Conservation (phyloP, 805 yeast genomes). For the Blastobotrys terrestris region DNA sequence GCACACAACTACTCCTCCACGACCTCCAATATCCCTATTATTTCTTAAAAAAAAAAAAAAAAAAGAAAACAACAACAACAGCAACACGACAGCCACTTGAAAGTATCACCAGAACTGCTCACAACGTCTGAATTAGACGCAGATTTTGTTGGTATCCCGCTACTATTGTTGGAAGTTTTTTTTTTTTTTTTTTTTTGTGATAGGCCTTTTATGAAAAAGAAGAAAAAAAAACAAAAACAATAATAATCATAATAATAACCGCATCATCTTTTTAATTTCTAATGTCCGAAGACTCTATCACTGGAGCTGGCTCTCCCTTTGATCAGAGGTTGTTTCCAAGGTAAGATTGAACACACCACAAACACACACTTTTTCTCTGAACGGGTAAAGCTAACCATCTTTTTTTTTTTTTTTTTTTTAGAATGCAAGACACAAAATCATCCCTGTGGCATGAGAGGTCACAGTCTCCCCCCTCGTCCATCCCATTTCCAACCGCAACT, state of each 20-base stretch:
- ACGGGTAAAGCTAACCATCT: too few species aligned
- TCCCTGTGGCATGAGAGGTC: background rate
- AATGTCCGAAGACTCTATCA: slow-evolving; percentile 16
- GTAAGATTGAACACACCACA: too few species aligned
- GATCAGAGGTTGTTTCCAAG: slow-evolving; percentile 13
- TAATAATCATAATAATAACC: background rate
- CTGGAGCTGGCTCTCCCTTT: slow-evolving; percentile 23
- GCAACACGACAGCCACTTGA: too few species aligned
- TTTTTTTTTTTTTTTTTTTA: slow-evolving; percentile 1
- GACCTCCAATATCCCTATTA: background rate
- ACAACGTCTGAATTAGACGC: too few species aligned
- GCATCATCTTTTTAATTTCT: background rate
- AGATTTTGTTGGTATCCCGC: too few species aligned
- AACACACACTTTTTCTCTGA: too few species aligned
- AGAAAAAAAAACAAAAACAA: background rate
- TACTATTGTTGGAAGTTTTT: too few species aligned
- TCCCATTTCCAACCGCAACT: background rate
- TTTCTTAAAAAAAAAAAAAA: background rate
- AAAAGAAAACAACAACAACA: background rate
- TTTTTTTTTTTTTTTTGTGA: background rate
- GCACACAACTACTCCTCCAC: background rate
- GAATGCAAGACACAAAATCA: background rate
- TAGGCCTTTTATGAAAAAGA: background rate
- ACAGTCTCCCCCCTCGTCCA: slow-evolving; percentile 8
- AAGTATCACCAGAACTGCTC: too few species aligned